Evolutionary conservation across 2,329 filamentous ascomycete genomes (phyloP).

Genomic region (Aspergillus clavatus): DNA sequence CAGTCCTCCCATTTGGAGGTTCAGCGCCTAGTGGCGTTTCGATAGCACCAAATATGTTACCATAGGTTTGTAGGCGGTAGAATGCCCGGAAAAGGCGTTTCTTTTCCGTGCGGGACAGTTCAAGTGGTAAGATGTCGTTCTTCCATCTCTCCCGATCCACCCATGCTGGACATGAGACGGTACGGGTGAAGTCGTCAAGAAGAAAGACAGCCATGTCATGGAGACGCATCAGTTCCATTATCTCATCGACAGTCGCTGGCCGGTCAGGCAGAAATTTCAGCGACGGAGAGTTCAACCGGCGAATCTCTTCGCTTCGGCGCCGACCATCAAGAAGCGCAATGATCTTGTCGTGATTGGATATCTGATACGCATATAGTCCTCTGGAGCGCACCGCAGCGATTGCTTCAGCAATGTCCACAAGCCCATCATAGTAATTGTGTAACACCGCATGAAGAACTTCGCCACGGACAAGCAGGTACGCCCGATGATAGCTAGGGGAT

Average conservation of each 20-base stretch:
- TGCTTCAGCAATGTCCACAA: conserved; percentile 15
- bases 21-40: neutral
- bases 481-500: conserved; percentile 13
- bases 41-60: conserved; percentile 11
- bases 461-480: conserved; percentile 8
- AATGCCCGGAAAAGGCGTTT: conserved; percentile 13
- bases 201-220: conserved; percentile 6
- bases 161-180: conserved; percentile 1
- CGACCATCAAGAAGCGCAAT: conserved; percentile 15
- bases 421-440: conserved; percentile 4
- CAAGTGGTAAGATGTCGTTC: conserved; percentile 1
- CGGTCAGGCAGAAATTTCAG: conserved; percentile 1
- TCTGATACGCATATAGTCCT: conserved; percentile 2
- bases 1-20: neutral
- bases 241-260: conserved; percentile 7
- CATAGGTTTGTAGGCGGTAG: conserved; percentile 15
- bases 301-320: conserved; percentile 16
- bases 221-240: conserved; percentile 5
- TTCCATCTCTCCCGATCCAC: conserved; percentile 1
- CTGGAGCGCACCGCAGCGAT: conserved; percentile 17
- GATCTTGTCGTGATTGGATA: conserved; percentile 7
- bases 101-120: conserved; percentile 9
- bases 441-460: conserved; percentile 5
- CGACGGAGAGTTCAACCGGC: neutral
- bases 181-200: conserved; percentile 3